Base-by-base conservation (phyloP, 176 grass and related monocot species). In the Aegilops longissima region DNA sequence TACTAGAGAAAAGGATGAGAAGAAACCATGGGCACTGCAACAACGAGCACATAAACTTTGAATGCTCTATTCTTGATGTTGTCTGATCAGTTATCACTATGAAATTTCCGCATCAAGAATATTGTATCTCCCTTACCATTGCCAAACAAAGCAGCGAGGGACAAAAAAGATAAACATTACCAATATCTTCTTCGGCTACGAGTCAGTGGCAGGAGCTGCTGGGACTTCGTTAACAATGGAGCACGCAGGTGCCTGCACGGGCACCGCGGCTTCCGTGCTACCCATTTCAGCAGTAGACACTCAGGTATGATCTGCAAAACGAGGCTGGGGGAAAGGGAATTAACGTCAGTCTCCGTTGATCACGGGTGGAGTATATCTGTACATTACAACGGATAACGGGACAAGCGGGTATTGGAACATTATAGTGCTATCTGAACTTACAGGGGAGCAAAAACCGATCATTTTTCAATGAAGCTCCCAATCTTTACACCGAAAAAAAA, bases 151-250 rank as follows among this genome's bases (percentile, higher is more conserved):
- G 40, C 40, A 42, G 40, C 2, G 40, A 11, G 40, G 9, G 40
- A 42, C 66, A 39, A 42, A 44, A 1, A 17, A 9, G 23, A 62
- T 42, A 10, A 6, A 30, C 12, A 83, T 20, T n/a, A 49, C 10
- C 12, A 5, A 47, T 23, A 92, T 78, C 93, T 95, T 98, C 83
- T 88, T 98, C 25, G 93, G 93, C 89, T 91, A 92, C 4, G 84
- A 56, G 63, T 85, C 90, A 23, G 33, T 70, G 23, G 36, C 36
- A 39, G 36, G 36, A 39, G 0, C 6, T 39, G 36, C 36, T 39
- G 6, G 36, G 36, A 39, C 36, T 39, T 39, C 5, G 35, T 36
- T 36, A 5, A 36, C 35, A 71, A 66, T 81, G 23, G 80, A 36
- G 52, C 33, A 58, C 20, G 45, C 47, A 61, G 75, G 6, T 27